These are phyloP conservation scores for Aegle marmelos DNA, from an alignment of 345 rosid genomes.

Conservation along the genomic window DNA sequence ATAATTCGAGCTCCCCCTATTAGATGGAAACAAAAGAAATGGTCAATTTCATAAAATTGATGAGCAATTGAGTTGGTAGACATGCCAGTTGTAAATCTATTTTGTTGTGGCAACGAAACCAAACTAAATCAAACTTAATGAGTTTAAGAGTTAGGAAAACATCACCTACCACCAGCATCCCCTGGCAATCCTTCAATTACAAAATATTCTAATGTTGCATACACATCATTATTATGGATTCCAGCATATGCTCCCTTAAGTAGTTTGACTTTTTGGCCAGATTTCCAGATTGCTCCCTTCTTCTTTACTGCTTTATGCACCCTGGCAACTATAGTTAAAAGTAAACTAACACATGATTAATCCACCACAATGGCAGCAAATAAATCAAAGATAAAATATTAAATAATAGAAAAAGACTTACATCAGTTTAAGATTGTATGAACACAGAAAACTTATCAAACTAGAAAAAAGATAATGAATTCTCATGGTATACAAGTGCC, in stretches of 20 bases:
- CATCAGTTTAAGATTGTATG: not conserved
- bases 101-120: not conserved
- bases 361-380: not conserved
- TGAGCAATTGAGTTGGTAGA: not conserved
- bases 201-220: constrained; percentile 65
- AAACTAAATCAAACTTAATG: not conserved
- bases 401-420: not conserved
- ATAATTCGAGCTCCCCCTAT: constrained; percentile 67
- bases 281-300: constrained; percentile 47
- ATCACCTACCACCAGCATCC: constrained; percentile 65
- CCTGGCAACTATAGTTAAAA: constrained; percentile 51
- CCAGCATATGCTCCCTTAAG: constrained; percentile 63
- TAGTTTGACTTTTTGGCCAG: constrained; percentile 63
- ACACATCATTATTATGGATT: constrained; percentile 39
- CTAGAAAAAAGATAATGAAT: not conserved
- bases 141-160: not conserved
- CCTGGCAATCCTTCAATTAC: constrained; percentile 65
- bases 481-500: not conserved
- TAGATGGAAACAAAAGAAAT: constrained; percentile 7
- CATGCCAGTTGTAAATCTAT: not conserved
- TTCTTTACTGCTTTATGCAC: constrained; percentile 46
- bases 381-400: not conserved
- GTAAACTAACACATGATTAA: constrained; percentile 12
- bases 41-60: constrained; percentile 5
- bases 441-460: not conserved